Percentiles rank a stretch among this genome's conserved stretches.
These are phyloP conservation scores for Aegle marmelos DNA, from an alignment of 345 rosid species.

Conservation along the genomic window DNA sequence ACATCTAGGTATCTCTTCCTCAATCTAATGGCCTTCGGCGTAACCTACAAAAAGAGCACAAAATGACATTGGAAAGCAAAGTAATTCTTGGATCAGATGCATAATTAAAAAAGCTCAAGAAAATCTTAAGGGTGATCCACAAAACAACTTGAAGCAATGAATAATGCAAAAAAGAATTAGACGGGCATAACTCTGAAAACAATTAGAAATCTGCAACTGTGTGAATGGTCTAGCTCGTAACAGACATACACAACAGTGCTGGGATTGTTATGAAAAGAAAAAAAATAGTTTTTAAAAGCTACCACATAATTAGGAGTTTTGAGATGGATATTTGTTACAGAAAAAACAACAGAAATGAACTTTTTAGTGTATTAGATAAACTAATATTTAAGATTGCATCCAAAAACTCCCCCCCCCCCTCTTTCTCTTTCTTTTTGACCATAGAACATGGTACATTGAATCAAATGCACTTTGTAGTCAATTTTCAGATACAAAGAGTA, in stretches of 20 bases:
- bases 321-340: neutral
- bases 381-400: neutral
- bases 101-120: neutral
- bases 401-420: neutral
- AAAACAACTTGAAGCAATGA: neutral
- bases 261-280: neutral
- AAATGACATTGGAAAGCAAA: neutral
- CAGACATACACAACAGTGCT: neutral
- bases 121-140: neutral
- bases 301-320: neutral
- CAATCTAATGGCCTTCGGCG: slow-evolving; percentile 82
- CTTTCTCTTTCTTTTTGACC: neutral
- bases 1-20: slow-evolving; percentile 89
- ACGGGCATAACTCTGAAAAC: neutral
- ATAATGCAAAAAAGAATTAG: neutral
- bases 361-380: neutral
- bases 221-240: neutral
- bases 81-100: neutral
- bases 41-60: slow-evolving; percentile 51
- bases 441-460: neutral
- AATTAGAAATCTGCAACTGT: too few relatives aligned
- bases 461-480: neutral
- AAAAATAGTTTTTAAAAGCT: neutral
- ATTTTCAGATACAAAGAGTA: neutral
- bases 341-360: neutral